Conservation (phyloP, 1,139 yeast genomes). For the Taphrina confusa region DNA sequence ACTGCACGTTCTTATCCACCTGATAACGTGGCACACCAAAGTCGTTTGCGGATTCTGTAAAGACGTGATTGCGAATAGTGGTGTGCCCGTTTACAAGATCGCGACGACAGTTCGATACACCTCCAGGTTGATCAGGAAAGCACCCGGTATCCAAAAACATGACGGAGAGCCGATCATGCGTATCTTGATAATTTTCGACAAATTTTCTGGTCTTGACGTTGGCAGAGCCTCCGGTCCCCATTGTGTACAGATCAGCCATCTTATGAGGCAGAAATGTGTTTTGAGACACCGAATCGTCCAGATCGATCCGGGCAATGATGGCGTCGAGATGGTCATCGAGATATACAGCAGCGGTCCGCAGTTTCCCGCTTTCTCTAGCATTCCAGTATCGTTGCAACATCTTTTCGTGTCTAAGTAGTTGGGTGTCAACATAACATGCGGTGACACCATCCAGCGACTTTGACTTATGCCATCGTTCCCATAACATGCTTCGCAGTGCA, state of each 20-base stretch:
- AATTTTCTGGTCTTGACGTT: constrained; percentile 14
- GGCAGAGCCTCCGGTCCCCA: constrained; percentile 24
- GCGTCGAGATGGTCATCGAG: constrained; percentile 12
- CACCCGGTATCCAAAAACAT: constrained; percentile 17
- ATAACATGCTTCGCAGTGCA: constrained; percentile 5
- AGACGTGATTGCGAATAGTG: constrained; percentile 22
- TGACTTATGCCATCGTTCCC: constrained; percentile 23
- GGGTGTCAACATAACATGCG: constrained; percentile 11
- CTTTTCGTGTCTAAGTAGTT: neutral
- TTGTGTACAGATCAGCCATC: constrained; percentile 15
- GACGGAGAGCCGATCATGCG: constrained; percentile 10
- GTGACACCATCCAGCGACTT: constrained; percentile 23
- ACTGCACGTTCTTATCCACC: constrained; percentile 13
- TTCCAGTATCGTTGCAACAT: neutral
- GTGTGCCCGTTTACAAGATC: constrained; percentile 19
- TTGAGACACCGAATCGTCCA: constrained; percentile 14
- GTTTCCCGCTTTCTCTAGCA: constrained; percentile 1
- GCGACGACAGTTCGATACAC: constrained; percentile 26
- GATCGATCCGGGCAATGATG: constrained; percentile 10
- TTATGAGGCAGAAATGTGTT: constrained; percentile 20
- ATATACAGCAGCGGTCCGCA: neutral
- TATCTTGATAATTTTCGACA: constrained; percentile 15
- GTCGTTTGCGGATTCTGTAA: constrained; percentile 23
- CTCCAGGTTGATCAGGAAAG: constrained; percentile 24
- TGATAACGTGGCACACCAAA: constrained; percentile 25